Conservation (phyloP, 2,329 filamentous ascomycete genomes). For the Aspergillus tubingensis region DNA sequence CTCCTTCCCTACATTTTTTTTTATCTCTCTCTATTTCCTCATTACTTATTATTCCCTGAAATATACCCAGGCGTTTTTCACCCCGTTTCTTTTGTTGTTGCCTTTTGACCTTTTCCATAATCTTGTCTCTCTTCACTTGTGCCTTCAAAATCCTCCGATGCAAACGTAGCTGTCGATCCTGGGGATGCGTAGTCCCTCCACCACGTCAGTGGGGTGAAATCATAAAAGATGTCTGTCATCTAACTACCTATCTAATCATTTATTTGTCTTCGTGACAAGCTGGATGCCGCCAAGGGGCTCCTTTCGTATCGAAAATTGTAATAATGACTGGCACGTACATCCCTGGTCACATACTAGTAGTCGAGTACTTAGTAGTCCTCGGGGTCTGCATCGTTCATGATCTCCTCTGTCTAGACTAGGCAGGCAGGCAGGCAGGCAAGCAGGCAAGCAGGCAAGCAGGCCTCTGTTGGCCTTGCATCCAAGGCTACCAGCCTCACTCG, state of each 20-base stretch:
- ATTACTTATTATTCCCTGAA: constrained; percentile 23
- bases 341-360: too few relatives aligned
- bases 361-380: too few relatives aligned
- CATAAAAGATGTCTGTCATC: background rate
- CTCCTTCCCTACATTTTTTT: constrained; percentile 21
- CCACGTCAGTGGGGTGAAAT: background rate
- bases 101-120: background rate
- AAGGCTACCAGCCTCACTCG: too few relatives aligned
- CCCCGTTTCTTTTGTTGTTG: constrained; percentile 15
- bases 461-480: too few relatives aligned
- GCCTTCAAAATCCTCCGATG: constrained; percentile 3
- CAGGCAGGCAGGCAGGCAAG: too few relatives aligned
- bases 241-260: background rate
- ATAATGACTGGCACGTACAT: background rate
- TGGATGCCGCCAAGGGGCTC: background rate
- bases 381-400: too few relatives aligned
- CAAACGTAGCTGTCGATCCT: background rate
- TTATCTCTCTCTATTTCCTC: too few relatives aligned
- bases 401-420: too few relatives aligned
- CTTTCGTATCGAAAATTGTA: background rate
- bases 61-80: constrained; percentile 40
- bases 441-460: too few relatives aligned
- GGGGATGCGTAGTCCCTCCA: background rate
- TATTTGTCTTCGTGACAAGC: background rate
- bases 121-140: constrained; percentile 6